phyloP scores from a whole-genome alignment of 148 eudicot genomes.

The Arctostaphylos glauca region DNA sequence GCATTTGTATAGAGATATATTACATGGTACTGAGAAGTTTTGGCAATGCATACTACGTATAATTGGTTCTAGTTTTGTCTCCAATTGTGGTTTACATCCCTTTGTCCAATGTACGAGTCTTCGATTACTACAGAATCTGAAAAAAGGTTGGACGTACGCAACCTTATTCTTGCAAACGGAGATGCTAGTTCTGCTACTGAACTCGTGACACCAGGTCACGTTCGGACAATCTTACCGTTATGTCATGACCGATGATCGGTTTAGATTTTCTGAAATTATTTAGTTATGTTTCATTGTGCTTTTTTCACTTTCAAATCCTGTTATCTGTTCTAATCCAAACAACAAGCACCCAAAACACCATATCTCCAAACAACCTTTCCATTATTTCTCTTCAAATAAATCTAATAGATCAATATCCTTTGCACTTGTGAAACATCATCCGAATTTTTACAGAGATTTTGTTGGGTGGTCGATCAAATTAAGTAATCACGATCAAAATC shows the following conservation, averaged over 20 bases:
- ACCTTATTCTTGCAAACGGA: too few species aligned
- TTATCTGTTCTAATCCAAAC: not conserved
- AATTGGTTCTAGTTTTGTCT: not conserved
- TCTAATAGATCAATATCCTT: not conserved
- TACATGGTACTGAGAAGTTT: slow-evolving; percentile 17
- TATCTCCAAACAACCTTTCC: not conserved
- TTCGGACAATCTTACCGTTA: too few species aligned
- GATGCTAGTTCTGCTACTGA: too few species aligned
- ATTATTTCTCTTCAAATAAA: not conserved
- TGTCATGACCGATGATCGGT: too few species aligned
- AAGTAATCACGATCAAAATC: too few species aligned
- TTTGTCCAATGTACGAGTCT: too few species aligned
- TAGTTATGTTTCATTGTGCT: not conserved
- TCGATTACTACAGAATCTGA: too few species aligned
- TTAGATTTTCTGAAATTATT: not conserved
- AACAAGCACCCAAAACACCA: not conserved
- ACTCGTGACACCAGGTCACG: too few species aligned
- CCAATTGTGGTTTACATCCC: too few species aligned
- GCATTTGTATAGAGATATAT: slow-evolving; percentile 15
- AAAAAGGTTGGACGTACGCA: too few species aligned
- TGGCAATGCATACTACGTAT: slow-evolving; percentile 5
- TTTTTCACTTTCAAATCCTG: not conserved
- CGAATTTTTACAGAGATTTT: not conserved
- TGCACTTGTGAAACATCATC: not conserved
- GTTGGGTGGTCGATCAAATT: too few species aligned